Conservation (phyloP, 2,329 filamentous ascomycete genomes). For the Colletotrichum noveboracense region DNA sequence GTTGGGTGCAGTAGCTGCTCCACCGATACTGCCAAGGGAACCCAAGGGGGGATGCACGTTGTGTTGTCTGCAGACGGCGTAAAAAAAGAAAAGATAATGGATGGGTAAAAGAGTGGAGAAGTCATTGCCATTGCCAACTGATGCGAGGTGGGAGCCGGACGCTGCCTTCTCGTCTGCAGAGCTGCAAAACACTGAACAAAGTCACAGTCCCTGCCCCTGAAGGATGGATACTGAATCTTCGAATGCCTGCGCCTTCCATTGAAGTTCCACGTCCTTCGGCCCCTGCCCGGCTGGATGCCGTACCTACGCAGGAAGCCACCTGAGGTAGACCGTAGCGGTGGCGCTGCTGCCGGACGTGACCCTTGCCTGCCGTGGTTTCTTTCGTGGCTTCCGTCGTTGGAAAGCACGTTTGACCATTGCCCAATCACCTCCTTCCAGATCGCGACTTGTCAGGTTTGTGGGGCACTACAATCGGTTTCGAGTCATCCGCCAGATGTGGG, state of each 20-base stretch:
- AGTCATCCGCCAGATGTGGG: slow-evolving; percentile 12
- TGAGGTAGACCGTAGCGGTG: not conserved
- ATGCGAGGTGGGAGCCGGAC: not conserved
- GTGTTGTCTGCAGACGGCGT: slow-evolving; percentile 8
- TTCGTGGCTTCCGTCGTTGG: not conserved
- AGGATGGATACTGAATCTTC: not conserved
- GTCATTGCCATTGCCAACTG: not conserved
- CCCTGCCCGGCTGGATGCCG: not conserved
- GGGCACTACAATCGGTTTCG: not conserved
- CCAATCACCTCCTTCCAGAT: not conserved
- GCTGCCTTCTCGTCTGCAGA: not conserved
- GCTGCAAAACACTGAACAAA: not conserved
- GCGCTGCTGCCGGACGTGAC: not conserved
- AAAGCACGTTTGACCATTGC: not conserved
- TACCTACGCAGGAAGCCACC: not conserved
- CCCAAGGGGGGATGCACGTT: not conserved
- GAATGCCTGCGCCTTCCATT: not conserved
- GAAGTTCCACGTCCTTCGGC: not conserved
- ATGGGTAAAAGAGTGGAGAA: not conserved
- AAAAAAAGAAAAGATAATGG: not conserved
- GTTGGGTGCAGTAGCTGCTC: slow-evolving; percentile 1
- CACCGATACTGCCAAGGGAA: not conserved
- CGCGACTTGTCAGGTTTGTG: not conserved
- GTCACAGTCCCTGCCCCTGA: not conserved
- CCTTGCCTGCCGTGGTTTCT: not conserved